These are phyloP conservation scores for Boletus subcaerulescens DNA, from an alignment of 768 basidiomycete species.

Conservation along the genomic window DNA sequence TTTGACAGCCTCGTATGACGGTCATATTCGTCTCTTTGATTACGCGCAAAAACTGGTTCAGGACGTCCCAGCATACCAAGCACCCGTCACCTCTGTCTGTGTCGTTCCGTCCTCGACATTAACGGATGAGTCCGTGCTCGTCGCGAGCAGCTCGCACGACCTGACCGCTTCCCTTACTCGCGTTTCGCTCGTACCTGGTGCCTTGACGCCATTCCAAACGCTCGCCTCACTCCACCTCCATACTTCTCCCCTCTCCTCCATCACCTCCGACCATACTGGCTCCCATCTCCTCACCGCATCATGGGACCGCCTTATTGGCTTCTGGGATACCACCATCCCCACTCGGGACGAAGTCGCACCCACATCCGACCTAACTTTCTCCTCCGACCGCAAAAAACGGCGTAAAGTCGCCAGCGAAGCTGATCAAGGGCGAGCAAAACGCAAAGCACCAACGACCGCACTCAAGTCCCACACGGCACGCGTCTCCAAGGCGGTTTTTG, in stretches of 20 bases:
- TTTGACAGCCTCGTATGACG: conserved; percentile 80
- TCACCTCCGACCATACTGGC: conserved; percentile 54
- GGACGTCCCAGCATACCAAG: conserved; percentile 51
- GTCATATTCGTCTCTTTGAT: conserved; percentile 69
- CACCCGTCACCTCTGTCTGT: conserved; percentile 66
- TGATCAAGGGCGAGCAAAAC: conserved; percentile 35
- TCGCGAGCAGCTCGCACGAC: conserved; percentile 80
- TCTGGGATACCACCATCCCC: conserved; percentile 73
- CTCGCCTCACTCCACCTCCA: conserved; percentile 79
- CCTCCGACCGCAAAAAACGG: conserved; percentile 52
- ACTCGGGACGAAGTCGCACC: conserved; percentile 55
- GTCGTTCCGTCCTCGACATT: conserved; percentile 41
- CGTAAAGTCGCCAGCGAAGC: conserved; percentile 45
- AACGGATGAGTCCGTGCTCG: conserved; percentile 33
- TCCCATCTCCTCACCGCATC: conserved; percentile 75
- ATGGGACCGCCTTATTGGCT: conserved; percentile 83
- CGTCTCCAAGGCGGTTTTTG: conserved; percentile 72
- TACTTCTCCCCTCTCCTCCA: conserved; percentile 72
- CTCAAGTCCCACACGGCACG: conserved; percentile 82
- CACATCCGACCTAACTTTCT: neutral
- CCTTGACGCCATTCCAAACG: conserved; percentile 1
- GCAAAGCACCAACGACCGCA: conserved; percentile 69
- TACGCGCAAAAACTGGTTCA: conserved; percentile 57
- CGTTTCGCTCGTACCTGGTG: conserved; percentile 8
- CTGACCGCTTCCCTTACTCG: conserved; percentile 60